phyloP scores from a whole-genome alignment of 805 yeast species.

The Saccharomycopsis fodiens region DNA sequence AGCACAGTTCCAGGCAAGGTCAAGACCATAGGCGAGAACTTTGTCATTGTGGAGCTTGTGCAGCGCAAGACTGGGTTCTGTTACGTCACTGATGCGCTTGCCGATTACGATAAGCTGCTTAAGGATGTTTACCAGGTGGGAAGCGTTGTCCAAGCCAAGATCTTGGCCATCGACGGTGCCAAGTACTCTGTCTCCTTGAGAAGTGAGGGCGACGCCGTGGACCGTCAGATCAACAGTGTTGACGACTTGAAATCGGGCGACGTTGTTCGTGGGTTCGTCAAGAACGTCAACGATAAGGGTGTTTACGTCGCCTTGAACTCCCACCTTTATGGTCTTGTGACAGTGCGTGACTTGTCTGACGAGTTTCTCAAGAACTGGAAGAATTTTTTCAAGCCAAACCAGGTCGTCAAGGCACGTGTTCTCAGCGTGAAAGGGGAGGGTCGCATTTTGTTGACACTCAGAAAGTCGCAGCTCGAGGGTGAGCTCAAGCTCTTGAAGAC shows the following conservation, averaged over 20 bases:
- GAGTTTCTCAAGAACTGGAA: slow-evolving; percentile 83
- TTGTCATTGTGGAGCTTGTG: slow-evolving; percentile 65
- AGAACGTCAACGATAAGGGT: slow-evolving; percentile 67
- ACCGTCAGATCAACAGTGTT: slow-evolving; percentile 39
- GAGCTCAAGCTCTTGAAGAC: slow-evolving; percentile 48
- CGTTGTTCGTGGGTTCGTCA: slow-evolving; percentile 74
- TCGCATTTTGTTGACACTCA: slow-evolving; percentile 68
- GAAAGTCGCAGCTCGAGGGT: slow-evolving; percentile 74
- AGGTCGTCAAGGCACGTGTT: slow-evolving; percentile 69
- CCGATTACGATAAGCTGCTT: slow-evolving; percentile 51
- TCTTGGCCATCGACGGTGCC: slow-evolving; percentile 29
- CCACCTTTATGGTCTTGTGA: slow-evolving; percentile 66
- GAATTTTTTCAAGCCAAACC: slow-evolving; percentile 60
- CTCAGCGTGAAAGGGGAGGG: slow-evolving; percentile 53
- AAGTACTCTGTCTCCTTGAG: slow-evolving; percentile 62
- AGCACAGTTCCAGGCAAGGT: slow-evolving; percentile 54
- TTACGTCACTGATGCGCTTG: slow-evolving; percentile 68
- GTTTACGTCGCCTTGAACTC: slow-evolving; percentile 71
- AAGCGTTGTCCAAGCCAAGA: slow-evolving; percentile 50
- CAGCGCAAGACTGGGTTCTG: slow-evolving; percentile 54
- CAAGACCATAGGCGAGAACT: slow-evolving; percentile 47
- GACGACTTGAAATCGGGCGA: slow-evolving; percentile 60
- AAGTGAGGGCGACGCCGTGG: slow-evolving; percentile 31
- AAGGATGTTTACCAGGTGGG: slow-evolving; percentile 42
- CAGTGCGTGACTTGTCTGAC: slow-evolving; percentile 76